Evolutionary conservation across 176 grass and related monocot genomes (phyloP).

Genomic region (Saccharum spontaneum): DNA sequence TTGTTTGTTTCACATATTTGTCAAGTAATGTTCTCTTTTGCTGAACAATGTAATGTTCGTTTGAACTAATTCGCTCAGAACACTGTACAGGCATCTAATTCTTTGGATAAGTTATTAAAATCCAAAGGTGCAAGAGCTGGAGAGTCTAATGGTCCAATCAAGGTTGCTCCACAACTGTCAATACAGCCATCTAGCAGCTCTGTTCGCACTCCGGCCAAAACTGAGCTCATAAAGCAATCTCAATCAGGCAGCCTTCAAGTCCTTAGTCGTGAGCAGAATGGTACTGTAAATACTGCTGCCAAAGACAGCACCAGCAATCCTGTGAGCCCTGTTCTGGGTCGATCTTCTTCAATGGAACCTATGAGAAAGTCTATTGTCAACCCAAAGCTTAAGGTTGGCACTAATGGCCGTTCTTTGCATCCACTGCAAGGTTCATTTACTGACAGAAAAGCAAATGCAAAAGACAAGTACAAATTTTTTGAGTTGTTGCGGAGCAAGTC

Average conservation of each 20-base stretch:
- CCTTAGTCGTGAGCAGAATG: conserved; percentile 65
- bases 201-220: conserved; percentile 49
- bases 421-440: conserved; percentile 39
- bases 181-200: conserved; percentile 40
- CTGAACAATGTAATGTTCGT: conserved; percentile 5
- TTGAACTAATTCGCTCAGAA: conserved; percentile 28
- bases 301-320: conserved; percentile 50
- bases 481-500: conserved; percentile 61
- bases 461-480: conserved; percentile 68
- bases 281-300: conserved; percentile 40
- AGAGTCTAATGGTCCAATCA: conserved; percentile 49
- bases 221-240: conserved; percentile 57
- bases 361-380: conserved; percentile 39
- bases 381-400: conserved; percentile 45
- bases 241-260: conserved; percentile 64
- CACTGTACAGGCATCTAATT: conserved; percentile 41
- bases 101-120: conserved; percentile 56
- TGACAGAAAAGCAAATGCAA: conserved; percentile 66
- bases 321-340: conserved; percentile 44
- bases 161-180: conserved; percentile 44
- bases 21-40: conserved; percentile 16
- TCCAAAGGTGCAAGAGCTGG: conserved; percentile 55
- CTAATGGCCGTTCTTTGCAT: conserved; percentile 38
- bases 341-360: conserved; percentile 52
- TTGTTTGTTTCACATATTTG: conserved; percentile 25